Percentiles rank a stretch among this genome's conserved stretches.
Evolutionary conservation across 768 basidiomycete genomes (phyloP).

Genomic region (Asterophora parasitica): DNA sequence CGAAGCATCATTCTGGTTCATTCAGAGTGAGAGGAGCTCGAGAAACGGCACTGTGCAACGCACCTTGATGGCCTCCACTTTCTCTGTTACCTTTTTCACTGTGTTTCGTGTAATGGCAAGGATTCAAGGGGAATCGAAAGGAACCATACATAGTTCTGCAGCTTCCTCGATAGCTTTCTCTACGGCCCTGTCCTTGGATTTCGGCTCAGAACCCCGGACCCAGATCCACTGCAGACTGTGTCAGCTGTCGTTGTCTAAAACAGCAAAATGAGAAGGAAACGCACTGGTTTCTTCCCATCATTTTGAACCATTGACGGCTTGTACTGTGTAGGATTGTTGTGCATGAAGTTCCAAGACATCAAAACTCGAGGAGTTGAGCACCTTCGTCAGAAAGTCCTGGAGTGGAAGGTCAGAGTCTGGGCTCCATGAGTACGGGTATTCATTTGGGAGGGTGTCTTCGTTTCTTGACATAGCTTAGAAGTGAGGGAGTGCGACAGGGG

Average conservation of each 20-base stretch:
- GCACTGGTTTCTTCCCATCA: conserved; percentile 70
- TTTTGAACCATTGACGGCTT: conserved; percentile 76
- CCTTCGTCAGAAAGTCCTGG: conserved; percentile 54
- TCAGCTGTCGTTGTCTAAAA: not conserved
- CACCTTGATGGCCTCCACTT: conserved; percentile 60
- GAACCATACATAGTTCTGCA: conserved; percentile 32
- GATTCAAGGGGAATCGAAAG: not conserved
- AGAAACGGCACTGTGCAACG: conserved; percentile 4
- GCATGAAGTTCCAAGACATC: not conserved
- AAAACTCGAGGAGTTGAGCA: conserved; percentile 12
- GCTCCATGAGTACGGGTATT: conserved; percentile 52
- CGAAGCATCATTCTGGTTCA: conserved; percentile 50
- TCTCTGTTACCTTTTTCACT: conserved; percentile 58
- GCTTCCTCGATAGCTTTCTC: conserved; percentile 44
- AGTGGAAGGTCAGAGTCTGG: conserved; percentile 36
- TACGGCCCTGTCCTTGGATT: conserved; percentile 17
- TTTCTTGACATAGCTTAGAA: conserved; percentile 15
- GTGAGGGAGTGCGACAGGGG: not conserved
- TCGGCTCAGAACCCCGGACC: conserved; percentile 33
- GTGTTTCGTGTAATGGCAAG: not conserved
- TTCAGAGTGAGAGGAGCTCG: not conserved
- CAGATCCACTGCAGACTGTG: conserved; percentile 58
- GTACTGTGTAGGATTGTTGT: conserved; percentile 36
- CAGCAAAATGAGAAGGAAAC: conserved; percentile 12
- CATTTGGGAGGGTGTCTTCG: conserved; percentile 37